phyloP scores from a whole-genome alignment of 139 green algal genomes.

The Chlamydomonas sp. region DNA sequence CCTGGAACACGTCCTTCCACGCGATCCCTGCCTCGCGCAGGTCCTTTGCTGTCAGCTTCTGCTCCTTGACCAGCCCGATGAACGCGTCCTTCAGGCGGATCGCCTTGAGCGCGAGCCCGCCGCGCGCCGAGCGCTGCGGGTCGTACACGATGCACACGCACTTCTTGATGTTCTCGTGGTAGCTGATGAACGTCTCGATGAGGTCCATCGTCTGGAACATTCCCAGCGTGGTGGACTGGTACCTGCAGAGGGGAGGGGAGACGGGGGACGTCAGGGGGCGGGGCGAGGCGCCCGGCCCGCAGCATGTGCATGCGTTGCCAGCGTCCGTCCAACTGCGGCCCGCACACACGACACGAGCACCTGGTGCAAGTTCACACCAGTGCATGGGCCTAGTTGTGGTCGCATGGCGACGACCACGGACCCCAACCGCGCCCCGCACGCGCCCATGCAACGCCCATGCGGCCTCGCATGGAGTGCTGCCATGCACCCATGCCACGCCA shows the following conservation, averaged over 20 bases:
- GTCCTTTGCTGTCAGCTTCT: conserved; percentile 56
- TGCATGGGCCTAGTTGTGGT: too few species aligned
- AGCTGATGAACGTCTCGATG: conserved; percentile 97
- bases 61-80: conserved; percentile 75
- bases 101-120: conserved; percentile 63
- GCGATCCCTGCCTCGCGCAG: conserved; percentile 56
- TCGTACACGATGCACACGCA: conserved; percentile 97
- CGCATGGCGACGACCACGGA: too few species aligned
- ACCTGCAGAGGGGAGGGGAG: conserved; percentile 40
- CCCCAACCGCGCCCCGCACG: too few species aligned
- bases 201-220: conserved; percentile 89
- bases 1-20: conserved; percentile 90
- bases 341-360: too few species aligned
- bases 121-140: conserved; percentile 41
- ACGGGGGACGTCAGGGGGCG: too few species aligned
- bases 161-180: conserved; percentile 91
- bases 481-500: too few species aligned
- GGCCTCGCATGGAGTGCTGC: too few species aligned
- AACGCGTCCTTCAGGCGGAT: conserved; percentile 86
- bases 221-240: conserved; percentile 74
- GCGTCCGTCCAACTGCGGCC: too few species aligned
- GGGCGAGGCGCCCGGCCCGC: not conserved
- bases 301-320: too few species aligned
- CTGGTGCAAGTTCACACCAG: too few species aligned
- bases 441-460: too few species aligned